A percentile compares a stretch with the other conserved stretches of the same genome.
phyloP scores from a whole-genome alignment of 78 protist species.

The Trichosphaerium sp. region DNA sequence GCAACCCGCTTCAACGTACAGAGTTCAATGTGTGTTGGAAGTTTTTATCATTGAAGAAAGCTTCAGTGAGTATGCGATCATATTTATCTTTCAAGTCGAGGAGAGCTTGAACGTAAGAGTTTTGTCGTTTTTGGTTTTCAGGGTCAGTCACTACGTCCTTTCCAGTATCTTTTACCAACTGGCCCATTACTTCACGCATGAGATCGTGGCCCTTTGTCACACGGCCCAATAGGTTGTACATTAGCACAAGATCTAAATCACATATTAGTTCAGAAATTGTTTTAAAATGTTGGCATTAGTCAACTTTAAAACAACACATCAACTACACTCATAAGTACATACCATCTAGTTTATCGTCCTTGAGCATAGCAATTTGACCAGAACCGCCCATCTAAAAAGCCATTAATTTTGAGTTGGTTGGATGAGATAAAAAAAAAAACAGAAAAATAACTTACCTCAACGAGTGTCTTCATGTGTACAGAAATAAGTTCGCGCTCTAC shows the following conservation, averaged over 20 bases:
- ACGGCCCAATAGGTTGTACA: conserved; percentile 49
- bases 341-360: conserved; percentile 39
- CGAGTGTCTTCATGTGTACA: conserved; percentile 39
- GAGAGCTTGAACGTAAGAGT: conserved; percentile 47
- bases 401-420: no score
- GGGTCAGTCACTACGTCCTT: conserved; percentile 35
- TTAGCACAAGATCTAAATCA: conserved; percentile 36
- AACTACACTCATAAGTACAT: no score
- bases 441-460: conserved; percentile 18
- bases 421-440: background rate
- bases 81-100: conserved; percentile 60
- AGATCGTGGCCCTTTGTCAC: conserved; percentile 36
- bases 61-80: conserved; percentile 29
- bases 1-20: conserved; percentile 7
- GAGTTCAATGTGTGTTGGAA: conserved; percentile 40
- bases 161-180: conserved; percentile 40
- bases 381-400: conserved; percentile 25
- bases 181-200: conserved; percentile 30
- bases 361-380: conserved; percentile 26
- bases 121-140: conserved; percentile 38
- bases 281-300: no score
- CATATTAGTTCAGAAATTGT: no score
- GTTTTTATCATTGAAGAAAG: conserved; percentile 43
- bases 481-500: conserved; percentile 65
- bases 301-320: no score